A percentile compares a stretch with the other conserved stretches of the same genome.
phyloP scores from a whole-genome alignment of 2,329 filamentous ascomycete genomes.

The Fusarium pseudoanthophilum region DNA sequence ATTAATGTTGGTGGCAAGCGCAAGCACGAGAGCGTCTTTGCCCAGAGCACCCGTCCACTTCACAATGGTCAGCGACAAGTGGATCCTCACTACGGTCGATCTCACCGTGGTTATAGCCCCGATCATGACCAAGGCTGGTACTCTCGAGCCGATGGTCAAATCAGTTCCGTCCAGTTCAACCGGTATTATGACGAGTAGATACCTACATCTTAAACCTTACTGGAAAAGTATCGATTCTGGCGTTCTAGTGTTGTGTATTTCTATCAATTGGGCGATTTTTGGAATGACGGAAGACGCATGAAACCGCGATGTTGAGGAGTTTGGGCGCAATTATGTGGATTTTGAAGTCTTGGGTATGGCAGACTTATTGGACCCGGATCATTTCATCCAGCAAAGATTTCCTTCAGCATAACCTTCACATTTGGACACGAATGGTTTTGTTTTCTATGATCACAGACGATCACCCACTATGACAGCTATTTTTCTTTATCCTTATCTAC shows the following conservation, averaged over 20 bases:
- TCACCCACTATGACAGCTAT: slow-evolving; percentile 18
- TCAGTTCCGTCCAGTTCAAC: slow-evolving; percentile 47
- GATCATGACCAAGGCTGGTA: slow-evolving; percentile 49
- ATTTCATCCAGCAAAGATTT: slow-evolving; percentile 24
- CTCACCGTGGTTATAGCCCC: slow-evolving; percentile 39
- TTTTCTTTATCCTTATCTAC: slow-evolving; percentile 20
- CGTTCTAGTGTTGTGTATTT: slow-evolving; percentile 44
- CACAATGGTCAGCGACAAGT: slow-evolving; percentile 53
- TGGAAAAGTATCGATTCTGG: slow-evolving; percentile 27
- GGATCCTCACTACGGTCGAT: slow-evolving; percentile 47
- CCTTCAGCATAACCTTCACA: slow-evolving; percentile 6
- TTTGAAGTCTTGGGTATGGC: slow-evolving; percentile 5
- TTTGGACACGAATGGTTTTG: slow-evolving; percentile 14
- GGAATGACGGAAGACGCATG: slow-evolving; percentile 32
- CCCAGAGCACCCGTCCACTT: slow-evolving; percentile 47
- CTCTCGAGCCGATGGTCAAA: slow-evolving; percentile 50
- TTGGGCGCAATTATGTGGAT: slow-evolving; percentile 33
- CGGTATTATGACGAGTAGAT: slow-evolving; percentile 41
- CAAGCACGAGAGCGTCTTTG: slow-evolving; percentile 52
- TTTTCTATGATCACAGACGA: slow-evolving; percentile 24
- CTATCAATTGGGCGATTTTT: slow-evolving; percentile 28
- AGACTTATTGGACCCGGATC: slow-evolving; percentile 9
- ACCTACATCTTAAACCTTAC: slow-evolving; percentile 8
- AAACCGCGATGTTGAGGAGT: slow-evolving; percentile 42
- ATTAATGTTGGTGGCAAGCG: slow-evolving; percentile 50